Evolutionary conservation across 2,329 filamentous ascomycete genomes (phyloP).

Genomic region (Tolypocladium sp.): DNA sequence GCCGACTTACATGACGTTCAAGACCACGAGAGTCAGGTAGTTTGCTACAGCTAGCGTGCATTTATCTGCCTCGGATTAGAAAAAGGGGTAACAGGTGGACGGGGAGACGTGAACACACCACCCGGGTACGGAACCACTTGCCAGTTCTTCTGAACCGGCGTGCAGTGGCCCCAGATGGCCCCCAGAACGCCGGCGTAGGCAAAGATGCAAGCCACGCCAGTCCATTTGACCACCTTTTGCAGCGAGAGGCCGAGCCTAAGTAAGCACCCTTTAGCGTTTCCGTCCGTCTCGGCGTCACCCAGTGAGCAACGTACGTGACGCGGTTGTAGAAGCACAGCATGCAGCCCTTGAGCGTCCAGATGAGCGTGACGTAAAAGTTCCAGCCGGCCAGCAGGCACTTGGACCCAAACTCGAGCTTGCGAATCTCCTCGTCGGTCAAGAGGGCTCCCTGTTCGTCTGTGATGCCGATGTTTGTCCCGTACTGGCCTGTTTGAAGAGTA

Average conservation of each 20-base stretch:
- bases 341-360: constrained; percentile 32
- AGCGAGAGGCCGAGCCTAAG: constrained; percentile 24
- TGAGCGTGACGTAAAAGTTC: constrained; percentile 30
- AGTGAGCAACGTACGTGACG: constrained; percentile 24
- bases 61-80: constrained; percentile 10
- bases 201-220: constrained; percentile 15
- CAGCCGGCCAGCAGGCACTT: constrained; percentile 26
- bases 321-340: constrained; percentile 33
- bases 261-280: background rate
- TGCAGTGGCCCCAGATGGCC: constrained; percentile 25
- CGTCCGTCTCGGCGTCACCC: background rate
- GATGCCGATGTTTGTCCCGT: constrained; percentile 29
- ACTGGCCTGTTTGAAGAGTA: constrained; percentile 15
- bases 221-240: constrained; percentile 26
- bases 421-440: constrained; percentile 19
- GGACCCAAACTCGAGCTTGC: constrained; percentile 20
- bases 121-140: constrained; percentile 31
- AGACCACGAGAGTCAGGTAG: constrained; percentile 22
- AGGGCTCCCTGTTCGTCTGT: constrained; percentile 18
- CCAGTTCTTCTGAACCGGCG: constrained; percentile 27
- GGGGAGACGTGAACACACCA: constrained; percentile 11
- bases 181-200: constrained; percentile 23
- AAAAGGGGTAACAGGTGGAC: background rate
- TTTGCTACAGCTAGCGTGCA: constrained; percentile 26
- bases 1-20: background rate